These are phyloP conservation scores for Termitomyces eurrhizus DNA, from an alignment of 768 basidiomycete genomes.

Conservation along the genomic window DNA sequence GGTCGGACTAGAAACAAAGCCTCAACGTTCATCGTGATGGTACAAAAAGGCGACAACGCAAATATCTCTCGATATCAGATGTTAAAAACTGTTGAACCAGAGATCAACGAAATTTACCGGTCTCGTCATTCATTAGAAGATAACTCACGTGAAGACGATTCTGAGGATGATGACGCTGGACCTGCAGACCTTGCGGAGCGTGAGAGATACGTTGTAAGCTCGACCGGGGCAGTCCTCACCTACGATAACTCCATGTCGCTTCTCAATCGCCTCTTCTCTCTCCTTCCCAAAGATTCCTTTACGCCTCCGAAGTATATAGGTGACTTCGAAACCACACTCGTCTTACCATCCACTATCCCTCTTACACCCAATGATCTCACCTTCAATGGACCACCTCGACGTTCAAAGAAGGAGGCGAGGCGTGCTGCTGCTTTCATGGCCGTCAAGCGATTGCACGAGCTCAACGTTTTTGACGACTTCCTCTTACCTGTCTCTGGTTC, in stretches of 20 bases:
- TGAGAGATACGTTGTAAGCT: slow-evolving; percentile 70
- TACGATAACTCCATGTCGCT: slow-evolving; percentile 72
- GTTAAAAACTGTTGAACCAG: slow-evolving; percentile 59
- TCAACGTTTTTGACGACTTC: slow-evolving; percentile 82
- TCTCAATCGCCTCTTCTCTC: slow-evolving; percentile 71
- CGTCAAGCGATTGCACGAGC: slow-evolving; percentile 59
- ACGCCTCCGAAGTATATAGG: slow-evolving; percentile 66
- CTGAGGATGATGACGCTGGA: slow-evolving; percentile 33
- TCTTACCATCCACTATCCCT: slow-evolving; percentile 65
- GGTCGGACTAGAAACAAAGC: slow-evolving; percentile 76
- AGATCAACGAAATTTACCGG: slow-evolving; percentile 62
- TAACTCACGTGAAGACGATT: slow-evolving; percentile 39
- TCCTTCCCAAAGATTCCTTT: slow-evolving; percentile 70
- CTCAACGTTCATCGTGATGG: slow-evolving; percentile 81
- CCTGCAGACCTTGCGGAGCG: slow-evolving; percentile 57
- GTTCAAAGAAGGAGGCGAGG: slow-evolving; percentile 77
- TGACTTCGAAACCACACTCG: slow-evolving; percentile 54
- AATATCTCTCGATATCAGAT: slow-evolving; percentile 56
- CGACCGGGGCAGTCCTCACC: slow-evolving; percentile 75
- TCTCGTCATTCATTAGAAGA: slow-evolving; percentile 39
- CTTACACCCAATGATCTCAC: slow-evolving; percentile 49
- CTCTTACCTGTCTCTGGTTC: slow-evolving; percentile 66
- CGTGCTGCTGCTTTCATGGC: slow-evolving; percentile 80
- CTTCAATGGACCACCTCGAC: slow-evolving; percentile 55
- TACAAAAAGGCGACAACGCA: slow-evolving; percentile 53